These are phyloP conservation scores for Didymella glomerata DNA, from an alignment of 2,329 filamentous ascomycete genomes.

Conservation along the genomic window DNA sequence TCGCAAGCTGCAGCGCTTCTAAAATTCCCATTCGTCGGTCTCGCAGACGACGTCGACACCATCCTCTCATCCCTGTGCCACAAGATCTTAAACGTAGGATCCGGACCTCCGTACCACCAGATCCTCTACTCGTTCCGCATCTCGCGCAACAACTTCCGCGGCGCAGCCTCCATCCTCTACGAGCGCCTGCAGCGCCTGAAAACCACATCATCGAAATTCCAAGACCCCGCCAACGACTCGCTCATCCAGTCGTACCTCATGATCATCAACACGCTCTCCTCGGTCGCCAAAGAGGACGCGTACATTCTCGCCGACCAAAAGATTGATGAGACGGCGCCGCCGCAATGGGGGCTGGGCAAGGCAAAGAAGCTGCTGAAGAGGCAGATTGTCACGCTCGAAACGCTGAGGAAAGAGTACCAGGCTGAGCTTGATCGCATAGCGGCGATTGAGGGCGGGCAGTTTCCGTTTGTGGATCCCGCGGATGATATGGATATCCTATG, in stretches of 20 bases:
- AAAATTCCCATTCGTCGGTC: conserved; percentile 77
- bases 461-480: conserved; percentile 68
- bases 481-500: conserved; percentile 52
- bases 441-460: conserved; percentile 87
- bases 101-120: conserved; percentile 77
- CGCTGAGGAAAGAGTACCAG: conserved; percentile 88
- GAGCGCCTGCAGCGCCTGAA: conserved; percentile 64
- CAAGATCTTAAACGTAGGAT: conserved; percentile 69
- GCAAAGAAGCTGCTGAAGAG: conserved; percentile 63
- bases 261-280: conserved; percentile 91
- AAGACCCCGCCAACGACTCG: conserved; percentile 61
- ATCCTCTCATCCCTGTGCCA: conserved; percentile 77
- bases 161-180: conserved; percentile 68
- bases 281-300: conserved; percentile 80
- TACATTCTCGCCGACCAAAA: conserved; percentile 73
- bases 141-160: conserved; percentile 84
- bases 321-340: conserved; percentile 51
- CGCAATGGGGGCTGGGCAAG: conserved; percentile 43
- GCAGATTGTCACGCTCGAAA: conserved; percentile 82
- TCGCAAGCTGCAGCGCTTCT: conserved; percentile 62
- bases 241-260: conserved; percentile 81
- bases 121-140: conserved; percentile 93
- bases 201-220: conserved; percentile 48
- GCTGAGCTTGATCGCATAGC: conserved; percentile 87
- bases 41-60: conserved; percentile 80